phyloP scores from a whole-genome alignment of 2,329 filamentous ascomycete genomes.

The Ophiostoma ips region DNA sequence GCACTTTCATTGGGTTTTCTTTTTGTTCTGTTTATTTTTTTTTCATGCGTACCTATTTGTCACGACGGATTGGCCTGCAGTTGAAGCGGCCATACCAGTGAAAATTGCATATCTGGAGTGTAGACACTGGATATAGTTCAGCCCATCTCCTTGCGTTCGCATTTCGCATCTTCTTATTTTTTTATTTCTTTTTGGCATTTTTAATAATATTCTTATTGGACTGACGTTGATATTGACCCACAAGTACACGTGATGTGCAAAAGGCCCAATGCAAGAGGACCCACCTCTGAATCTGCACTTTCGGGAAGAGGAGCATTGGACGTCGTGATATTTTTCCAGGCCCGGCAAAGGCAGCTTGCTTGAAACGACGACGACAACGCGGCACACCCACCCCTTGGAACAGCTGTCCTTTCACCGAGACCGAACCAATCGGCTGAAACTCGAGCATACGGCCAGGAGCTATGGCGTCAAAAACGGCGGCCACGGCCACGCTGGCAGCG shows the following conservation, averaged over 20 bases:
- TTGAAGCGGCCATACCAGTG: too few species aligned
- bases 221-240: too few species aligned
- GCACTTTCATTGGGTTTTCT: neutral
- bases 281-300: slow-evolving; percentile 7
- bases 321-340: slow-evolving; percentile 3
- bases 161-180: neutral
- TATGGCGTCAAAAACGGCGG: slow-evolving; percentile 21
- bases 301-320: slow-evolving; percentile 4
- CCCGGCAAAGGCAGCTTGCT: neutral
- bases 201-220: too few species aligned
- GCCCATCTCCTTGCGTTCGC: neutral
- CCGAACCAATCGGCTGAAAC: neutral
- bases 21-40: neutral
- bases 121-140: neutral
- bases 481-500: slow-evolving; percentile 22
- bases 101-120: too few species aligned
- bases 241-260: too few species aligned
- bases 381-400: neutral
- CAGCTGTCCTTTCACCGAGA: neutral
- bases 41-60: neutral
- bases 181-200: neutral
- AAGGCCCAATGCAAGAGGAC: neutral
- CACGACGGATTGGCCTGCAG: too few species aligned
- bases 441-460: neutral
- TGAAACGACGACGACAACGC: neutral